phyloP scores from a whole-genome alignment of 495 filamentous ascomycete species.

The Aspergillus olivimuriae region DNA sequence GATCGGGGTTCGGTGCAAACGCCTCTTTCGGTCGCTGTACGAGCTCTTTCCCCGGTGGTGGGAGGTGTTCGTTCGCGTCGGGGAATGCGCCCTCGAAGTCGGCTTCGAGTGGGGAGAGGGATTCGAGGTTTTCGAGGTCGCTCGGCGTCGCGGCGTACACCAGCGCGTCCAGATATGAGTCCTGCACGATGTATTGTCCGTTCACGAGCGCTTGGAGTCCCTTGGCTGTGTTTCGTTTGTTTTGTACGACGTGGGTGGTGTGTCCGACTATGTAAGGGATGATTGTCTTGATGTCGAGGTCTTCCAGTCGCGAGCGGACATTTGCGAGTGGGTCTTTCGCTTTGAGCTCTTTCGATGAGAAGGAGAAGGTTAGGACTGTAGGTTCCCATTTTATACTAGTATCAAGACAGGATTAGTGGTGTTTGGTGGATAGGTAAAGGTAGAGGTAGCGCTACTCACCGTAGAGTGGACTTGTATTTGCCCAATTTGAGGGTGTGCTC shows the following conservation, averaged over 20 bases:
- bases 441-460: slow-evolving; percentile 23
- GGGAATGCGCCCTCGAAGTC: slow-evolving; percentile 86
- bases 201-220: slow-evolving; percentile 84
- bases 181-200: slow-evolving; percentile 71
- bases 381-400: slow-evolving; percentile 74
- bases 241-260: slow-evolving; percentile 84
- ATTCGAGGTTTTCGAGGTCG: slow-evolving; percentile 45
- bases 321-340: slow-evolving; percentile 57
- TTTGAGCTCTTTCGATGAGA: slow-evolving; percentile 67
- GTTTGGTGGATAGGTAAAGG: neutral
- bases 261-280: slow-evolving; percentile 58
- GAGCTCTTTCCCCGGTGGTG: slow-evolving; percentile 69
- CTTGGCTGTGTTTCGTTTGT: slow-evolving; percentile 83
- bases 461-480: slow-evolving; percentile 48
- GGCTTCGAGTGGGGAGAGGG: slow-evolving; percentile 61
- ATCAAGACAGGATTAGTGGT: neutral
- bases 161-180: slow-evolving; percentile 66
- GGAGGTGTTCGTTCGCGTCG: slow-evolving; percentile 61
- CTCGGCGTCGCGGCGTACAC: slow-evolving; percentile 58
- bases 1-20: slow-evolving; percentile 60
- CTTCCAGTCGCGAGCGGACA: slow-evolving; percentile 60
- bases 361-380: slow-evolving; percentile 73
- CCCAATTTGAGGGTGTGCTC: slow-evolving; percentile 65
- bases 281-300: slow-evolving; percentile 80
- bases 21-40: slow-evolving; percentile 51